Evolutionary conservation across 768 basidiomycete species (phyloP).

Genomic region (Clitopilus hobsonii): DNA sequence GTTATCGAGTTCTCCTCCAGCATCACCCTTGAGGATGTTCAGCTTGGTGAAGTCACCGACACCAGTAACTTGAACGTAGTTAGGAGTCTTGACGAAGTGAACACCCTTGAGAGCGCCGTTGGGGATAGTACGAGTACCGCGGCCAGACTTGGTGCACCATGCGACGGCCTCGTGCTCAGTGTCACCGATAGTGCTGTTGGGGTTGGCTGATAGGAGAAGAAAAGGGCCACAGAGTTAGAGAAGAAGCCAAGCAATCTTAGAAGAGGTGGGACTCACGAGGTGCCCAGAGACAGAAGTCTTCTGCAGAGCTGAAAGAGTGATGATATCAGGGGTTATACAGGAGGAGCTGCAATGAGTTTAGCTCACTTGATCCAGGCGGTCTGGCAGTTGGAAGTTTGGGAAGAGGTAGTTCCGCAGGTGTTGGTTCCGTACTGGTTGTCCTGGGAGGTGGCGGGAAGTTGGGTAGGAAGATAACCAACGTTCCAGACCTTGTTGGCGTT

Average conservation of each 20-base stretch:
- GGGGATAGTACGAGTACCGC: slow-evolving; percentile 45
- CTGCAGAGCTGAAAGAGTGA: slow-evolving; percentile 33
- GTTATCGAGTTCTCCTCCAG: slow-evolving; percentile 47
- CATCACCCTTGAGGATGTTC: slow-evolving; percentile 49
- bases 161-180: slow-evolving; percentile 49
- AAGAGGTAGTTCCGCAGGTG: slow-evolving; percentile 56
- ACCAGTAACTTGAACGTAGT: slow-evolving; percentile 59
- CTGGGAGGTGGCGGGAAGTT: slow-evolving; percentile 48
- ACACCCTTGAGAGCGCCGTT: slow-evolving; percentile 22
- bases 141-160: slow-evolving; percentile 31
- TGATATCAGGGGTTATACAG: not conserved
- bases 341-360: slow-evolving; percentile 2
- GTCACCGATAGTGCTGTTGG: slow-evolving; percentile 54
- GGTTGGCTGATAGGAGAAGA: not conserved
- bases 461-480: slow-evolving; percentile 37
- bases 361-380: slow-evolving; percentile 62
- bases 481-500: slow-evolving; percentile 52
- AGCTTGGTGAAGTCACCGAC: slow-evolving; percentile 54
- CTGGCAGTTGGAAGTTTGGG: slow-evolving; percentile 62
- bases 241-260: too few species aligned
- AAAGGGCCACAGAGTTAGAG: too few species aligned
- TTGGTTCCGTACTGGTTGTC: slow-evolving; percentile 63
- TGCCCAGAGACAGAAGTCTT: slow-evolving; percentile 74
- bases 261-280: slow-evolving; percentile 29
- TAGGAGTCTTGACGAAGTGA: slow-evolving; percentile 48